Percentiles rank a stretch among this genome's conserved stretches.
Conservation (phyloP, 2,329 filamentous ascomycete genomes). For the Stylonectria norvegica region DNA sequence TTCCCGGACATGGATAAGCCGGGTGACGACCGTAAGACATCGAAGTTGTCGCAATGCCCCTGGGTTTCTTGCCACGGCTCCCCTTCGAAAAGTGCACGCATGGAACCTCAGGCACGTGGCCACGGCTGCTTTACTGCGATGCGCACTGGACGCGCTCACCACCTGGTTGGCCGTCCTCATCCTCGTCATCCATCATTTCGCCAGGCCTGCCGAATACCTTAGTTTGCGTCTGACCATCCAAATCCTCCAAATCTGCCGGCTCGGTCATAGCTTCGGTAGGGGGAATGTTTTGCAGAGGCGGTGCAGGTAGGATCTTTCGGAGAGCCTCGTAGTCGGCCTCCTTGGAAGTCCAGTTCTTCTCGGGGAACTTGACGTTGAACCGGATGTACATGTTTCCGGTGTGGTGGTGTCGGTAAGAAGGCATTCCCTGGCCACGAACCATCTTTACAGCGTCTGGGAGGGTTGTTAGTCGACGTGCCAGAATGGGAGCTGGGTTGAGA, state of each 20-base stretch:
- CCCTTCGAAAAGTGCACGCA: not conserved
- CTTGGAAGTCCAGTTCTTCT: constrained; percentile 65
- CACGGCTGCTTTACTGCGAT: constrained; percentile 62
- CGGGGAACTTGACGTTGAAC: constrained; percentile 96
- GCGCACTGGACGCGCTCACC: constrained; percentile 83
- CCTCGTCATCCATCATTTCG: constrained; percentile 67
- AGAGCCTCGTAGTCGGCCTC: constrained; percentile 72
- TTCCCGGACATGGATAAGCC: constrained; percentile 6
- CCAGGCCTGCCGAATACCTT: constrained; percentile 64
- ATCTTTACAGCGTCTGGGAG: constrained; percentile 79
- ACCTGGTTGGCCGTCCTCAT: constrained; percentile 70
- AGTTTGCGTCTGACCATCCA: constrained; percentile 64
- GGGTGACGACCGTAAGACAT: constrained; percentile 17
- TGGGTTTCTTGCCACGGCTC: too few species aligned
- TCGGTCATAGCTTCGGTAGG: constrained; percentile 89
- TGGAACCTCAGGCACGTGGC: not conserved
- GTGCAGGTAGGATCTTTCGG: constrained; percentile 78
- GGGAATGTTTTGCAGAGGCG: constrained; percentile 58
- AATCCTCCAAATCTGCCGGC: constrained; percentile 79
- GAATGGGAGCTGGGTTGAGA: constrained; percentile 11
- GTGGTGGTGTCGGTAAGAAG: constrained; percentile 91
- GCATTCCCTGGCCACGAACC: constrained; percentile 96
- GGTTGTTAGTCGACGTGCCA: constrained; percentile 16
- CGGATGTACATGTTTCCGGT: constrained; percentile 95
- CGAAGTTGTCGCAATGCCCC: constrained; percentile 16